Percentiles rank a stretch among this genome's conserved stretches.
phyloP scores from a whole-genome alignment of 78 protist genomes.

The Mantamonas sphyraenae region DNA sequence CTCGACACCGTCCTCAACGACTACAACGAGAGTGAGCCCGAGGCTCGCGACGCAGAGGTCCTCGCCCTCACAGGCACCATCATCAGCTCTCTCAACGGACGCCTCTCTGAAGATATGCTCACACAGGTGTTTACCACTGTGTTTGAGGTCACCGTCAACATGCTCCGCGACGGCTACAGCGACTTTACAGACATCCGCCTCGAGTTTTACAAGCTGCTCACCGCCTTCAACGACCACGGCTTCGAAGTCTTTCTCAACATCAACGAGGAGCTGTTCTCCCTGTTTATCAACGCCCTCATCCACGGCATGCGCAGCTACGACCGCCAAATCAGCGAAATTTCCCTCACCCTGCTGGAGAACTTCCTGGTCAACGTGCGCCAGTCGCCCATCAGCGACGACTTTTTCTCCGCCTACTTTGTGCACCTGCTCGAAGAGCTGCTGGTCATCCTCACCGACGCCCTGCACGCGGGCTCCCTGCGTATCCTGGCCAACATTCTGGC shows the following conservation, averaged over 20 bases:
- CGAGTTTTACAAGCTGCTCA: constrained; percentile 74
- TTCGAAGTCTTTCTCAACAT: constrained; percentile 29
- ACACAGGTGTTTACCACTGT: constrained; percentile 9
- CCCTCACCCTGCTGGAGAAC: no score
- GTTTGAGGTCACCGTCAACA: constrained; percentile 77
- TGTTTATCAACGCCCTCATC: no score
- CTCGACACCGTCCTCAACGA: constrained; percentile 77
- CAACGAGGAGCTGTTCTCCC: no score
- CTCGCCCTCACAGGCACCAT: constrained; percentile 1
- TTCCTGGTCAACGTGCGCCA: not conserved
- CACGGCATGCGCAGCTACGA: no score
- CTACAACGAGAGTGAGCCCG: constrained; percentile 63
- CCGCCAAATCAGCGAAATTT: no score
- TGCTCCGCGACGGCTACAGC: constrained; percentile 76
- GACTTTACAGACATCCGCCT: constrained; percentile 88
- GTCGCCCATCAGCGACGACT: not conserved
- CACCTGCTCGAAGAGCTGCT: constrained; percentile 33
- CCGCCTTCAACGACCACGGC: constrained; percentile 75
- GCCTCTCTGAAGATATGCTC: not conserved
- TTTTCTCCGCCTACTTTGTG: constrained; percentile 20
- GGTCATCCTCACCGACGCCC: constrained; percentile 54
- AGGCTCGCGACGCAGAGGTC: constrained; percentile 64
- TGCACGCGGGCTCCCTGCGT: constrained; percentile 44
- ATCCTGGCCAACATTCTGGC: constrained; percentile 19
- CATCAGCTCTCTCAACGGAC: not conserved